phyloP scores from a whole-genome alignment of 2,329 filamentous ascomycete species.

The Aspergillus clavatus region DNA sequence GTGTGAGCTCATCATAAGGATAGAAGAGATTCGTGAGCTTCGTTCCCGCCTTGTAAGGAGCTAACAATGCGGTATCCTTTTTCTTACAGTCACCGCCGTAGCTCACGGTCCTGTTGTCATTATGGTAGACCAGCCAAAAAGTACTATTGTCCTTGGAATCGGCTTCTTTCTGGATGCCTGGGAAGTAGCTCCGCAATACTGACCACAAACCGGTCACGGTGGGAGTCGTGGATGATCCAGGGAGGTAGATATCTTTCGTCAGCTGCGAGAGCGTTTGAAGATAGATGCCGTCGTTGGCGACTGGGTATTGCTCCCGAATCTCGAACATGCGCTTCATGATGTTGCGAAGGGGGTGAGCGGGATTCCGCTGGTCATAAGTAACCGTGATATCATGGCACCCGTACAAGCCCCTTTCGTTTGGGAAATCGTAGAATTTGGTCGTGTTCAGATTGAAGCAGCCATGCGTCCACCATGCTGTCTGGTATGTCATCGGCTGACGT shows the following conservation, averaged over 20 bases:
- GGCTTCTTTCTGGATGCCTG: constrained; percentile 49
- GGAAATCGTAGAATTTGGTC: constrained; percentile 54
- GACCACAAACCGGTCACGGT: constrained; percentile 59
- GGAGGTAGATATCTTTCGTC: constrained; percentile 46
- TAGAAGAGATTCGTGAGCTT: constrained; percentile 59
- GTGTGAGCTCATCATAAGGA: constrained; percentile 52
- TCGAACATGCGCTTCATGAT: constrained; percentile 58
- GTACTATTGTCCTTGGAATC: constrained; percentile 40
- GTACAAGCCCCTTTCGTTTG: constrained; percentile 47
- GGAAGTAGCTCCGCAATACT: constrained; percentile 48
- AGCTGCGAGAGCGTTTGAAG: constrained; percentile 53
- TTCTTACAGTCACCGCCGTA: constrained; percentile 54
- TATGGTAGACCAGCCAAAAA: constrained; percentile 42
- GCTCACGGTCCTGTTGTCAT: constrained; percentile 42
- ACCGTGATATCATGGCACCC: constrained; percentile 55
- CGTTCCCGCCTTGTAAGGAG: constrained; percentile 51
- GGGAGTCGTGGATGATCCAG: constrained; percentile 48
- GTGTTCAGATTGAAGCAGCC: constrained; percentile 56
- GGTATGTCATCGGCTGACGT: constrained; percentile 56
- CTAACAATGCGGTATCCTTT: constrained; percentile 48
- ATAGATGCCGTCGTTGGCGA: constrained; percentile 54
- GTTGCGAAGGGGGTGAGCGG: constrained; percentile 55
- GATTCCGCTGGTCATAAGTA: constrained; percentile 57
- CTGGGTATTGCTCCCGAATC: constrained; percentile 51
- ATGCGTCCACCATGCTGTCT: constrained; percentile 58